A percentile compares a stretch with the other conserved stretches of the same genome.
Conservation (phyloP, 2,329 filamentous ascomycete species). For the Epichloe brachyelytri region DNA sequence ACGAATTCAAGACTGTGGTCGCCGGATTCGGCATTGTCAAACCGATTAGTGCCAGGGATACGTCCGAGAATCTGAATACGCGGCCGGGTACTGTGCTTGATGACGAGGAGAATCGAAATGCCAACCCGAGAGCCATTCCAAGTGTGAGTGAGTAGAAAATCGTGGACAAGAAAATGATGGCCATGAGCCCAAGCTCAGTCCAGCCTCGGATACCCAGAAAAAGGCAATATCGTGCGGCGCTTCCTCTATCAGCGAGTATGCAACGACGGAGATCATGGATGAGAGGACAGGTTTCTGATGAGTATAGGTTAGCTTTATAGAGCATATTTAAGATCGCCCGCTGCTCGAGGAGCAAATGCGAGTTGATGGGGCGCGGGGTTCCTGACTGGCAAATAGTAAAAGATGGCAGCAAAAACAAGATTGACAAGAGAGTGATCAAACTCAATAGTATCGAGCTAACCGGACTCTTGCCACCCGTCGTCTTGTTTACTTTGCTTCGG, state of each 20-base stretch:
- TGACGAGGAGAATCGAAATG: slow-evolving; percentile 76
- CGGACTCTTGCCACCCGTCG: slow-evolving; percentile 81
- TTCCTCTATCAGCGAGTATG: slow-evolving; percentile 89
- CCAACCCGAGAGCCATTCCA: slow-evolving; percentile 92
- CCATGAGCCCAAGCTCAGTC: slow-evolving; percentile 77
- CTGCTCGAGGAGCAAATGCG: not conserved
- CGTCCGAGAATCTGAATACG: slow-evolving; percentile 94
- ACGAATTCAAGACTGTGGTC: slow-evolving; percentile 71
- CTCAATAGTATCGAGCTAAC: slow-evolving; percentile 88
- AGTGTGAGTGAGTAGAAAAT: slow-evolving; percentile 91
- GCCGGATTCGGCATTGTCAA: slow-evolving; percentile 71
- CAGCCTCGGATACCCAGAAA: slow-evolving; percentile 78
- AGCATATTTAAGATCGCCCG: not conserved
- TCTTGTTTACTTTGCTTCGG: slow-evolving; percentile 86
- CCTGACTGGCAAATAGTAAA: slow-evolving; percentile 84
- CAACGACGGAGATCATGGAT: slow-evolving; percentile 89
- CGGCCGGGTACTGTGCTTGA: slow-evolving; percentile 80
- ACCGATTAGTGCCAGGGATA: slow-evolving; percentile 68
- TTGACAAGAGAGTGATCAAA: slow-evolving; percentile 66
- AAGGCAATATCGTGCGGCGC: slow-evolving; percentile 85
- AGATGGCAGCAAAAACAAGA: slow-evolving; percentile 73
- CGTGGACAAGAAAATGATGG: slow-evolving; percentile 78
- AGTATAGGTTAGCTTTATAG: not conserved
- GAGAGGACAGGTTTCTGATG: slow-evolving; percentile 86
- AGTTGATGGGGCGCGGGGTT: not conserved